phyloP scores from a whole-genome alignment of 192 early-diverging fungal genomes.

The Gryganskiella cystojenkinii region DNA sequence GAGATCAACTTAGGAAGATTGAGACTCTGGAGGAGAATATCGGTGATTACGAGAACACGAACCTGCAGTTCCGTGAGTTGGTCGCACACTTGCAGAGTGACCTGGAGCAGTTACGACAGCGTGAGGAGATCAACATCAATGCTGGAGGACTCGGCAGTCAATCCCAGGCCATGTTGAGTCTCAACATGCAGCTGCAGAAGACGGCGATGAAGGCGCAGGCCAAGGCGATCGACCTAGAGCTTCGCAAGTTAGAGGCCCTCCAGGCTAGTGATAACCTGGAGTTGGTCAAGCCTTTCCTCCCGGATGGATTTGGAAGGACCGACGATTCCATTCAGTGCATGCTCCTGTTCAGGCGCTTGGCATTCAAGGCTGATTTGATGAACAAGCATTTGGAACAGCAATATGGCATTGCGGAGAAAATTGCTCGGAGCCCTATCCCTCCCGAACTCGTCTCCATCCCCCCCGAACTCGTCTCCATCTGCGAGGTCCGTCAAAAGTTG shows the following conservation, averaged over 20 bases:
- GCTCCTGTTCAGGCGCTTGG: slow-evolving; percentile 82
- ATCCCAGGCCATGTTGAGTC: slow-evolving; percentile 84
- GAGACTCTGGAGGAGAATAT: slow-evolving; percentile 81
- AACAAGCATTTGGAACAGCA: slow-evolving; percentile 77
- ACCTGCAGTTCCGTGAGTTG: slow-evolving; percentile 87
- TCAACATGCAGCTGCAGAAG: slow-evolving; percentile 84
- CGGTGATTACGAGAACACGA: slow-evolving; percentile 88
- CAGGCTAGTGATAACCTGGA: slow-evolving; percentile 84
- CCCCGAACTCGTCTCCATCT: slow-evolving; percentile 64
- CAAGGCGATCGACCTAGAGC: slow-evolving; percentile 90
- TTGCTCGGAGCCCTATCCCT: slow-evolving; percentile 58
- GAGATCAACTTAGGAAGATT: slow-evolving; percentile 68
- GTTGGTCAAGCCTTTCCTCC: slow-evolving; percentile 79
- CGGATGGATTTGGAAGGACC: slow-evolving; percentile 82
- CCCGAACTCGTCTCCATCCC: slow-evolving; percentile 64
- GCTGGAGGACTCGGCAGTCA: slow-evolving; percentile 63
- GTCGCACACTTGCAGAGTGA: slow-evolving; percentile 82
- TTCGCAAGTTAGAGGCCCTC: slow-evolving; percentile 85
- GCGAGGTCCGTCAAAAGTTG: slow-evolving; percentile 72
- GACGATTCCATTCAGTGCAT: slow-evolving; percentile 82
- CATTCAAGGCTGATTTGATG: slow-evolving; percentile 84
- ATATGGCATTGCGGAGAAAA: slow-evolving; percentile 67
- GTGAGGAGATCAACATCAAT: slow-evolving; percentile 63
- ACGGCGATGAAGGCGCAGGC: slow-evolving; percentile 86
- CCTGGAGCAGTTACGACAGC: slow-evolving; percentile 74